phyloP scores from a whole-genome alignment of 768 basidiomycete genomes.

The Chalciporus pseudorubinellus region DNA sequence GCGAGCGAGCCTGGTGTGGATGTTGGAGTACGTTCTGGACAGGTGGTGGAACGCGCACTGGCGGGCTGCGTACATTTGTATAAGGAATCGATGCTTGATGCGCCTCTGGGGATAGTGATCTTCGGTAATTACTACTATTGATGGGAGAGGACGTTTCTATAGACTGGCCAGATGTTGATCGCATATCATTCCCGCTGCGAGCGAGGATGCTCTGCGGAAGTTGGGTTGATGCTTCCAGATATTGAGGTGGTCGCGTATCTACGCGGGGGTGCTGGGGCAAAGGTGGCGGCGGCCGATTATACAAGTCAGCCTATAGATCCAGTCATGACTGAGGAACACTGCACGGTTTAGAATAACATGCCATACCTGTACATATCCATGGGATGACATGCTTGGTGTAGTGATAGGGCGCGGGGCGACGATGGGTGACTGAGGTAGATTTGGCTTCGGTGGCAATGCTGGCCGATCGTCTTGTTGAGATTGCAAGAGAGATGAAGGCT shows the following conservation, averaged over 20 bases:
- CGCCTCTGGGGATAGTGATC: slow-evolving; percentile 27
- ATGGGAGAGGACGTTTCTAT: slow-evolving; percentile 21
- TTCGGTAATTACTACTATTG: slow-evolving; percentile 28
- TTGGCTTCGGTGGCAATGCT: slow-evolving; percentile 41
- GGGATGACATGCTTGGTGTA: slow-evolving; percentile 5
- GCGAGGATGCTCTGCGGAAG: slow-evolving; percentile 14
- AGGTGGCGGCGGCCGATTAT: slow-evolving; percentile 38
- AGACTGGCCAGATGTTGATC: slow-evolving; percentile 18
- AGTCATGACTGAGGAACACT: background rate
- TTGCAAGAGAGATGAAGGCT: slow-evolving; percentile 19
- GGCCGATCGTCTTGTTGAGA: slow-evolving; percentile 31
- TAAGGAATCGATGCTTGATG: slow-evolving; percentile 25
- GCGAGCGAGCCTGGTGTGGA: slow-evolving; percentile 22
- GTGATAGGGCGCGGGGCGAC: slow-evolving; percentile 18
- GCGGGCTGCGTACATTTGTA: slow-evolving; percentile 29
- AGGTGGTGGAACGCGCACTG: slow-evolving; percentile 25
- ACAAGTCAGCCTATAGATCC: slow-evolving; percentile 22
- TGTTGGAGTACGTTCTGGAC: slow-evolving; percentile 24
- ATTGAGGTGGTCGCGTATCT: slow-evolving; percentile 27
- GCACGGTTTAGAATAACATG: background rate
- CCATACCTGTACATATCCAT: slow-evolving; percentile 21
- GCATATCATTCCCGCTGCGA: slow-evolving; percentile 19
- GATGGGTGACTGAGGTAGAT: slow-evolving; percentile 10
- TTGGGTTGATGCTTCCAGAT: slow-evolving; percentile 20
- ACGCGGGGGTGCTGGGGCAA: slow-evolving; percentile 24